phyloP scores from a whole-genome alignment of 2,329 filamentous ascomycete species.

The Penicillium aurantiogriseum region DNA sequence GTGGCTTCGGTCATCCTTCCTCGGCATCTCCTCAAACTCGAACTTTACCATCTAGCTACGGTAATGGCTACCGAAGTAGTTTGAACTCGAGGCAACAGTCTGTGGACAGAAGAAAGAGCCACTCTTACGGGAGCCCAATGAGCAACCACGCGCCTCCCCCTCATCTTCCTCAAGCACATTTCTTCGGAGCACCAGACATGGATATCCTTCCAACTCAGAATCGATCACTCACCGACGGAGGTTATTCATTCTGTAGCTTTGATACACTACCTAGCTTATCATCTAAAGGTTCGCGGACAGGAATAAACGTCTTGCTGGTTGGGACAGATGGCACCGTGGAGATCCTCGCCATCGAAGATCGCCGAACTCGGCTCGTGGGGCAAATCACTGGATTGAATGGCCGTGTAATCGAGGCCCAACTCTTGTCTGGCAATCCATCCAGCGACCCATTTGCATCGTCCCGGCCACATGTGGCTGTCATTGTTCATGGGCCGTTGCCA shows the following conservation, averaged over 20 bases:
- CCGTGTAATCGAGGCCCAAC: conserved; percentile 76
- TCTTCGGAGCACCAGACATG: conserved; percentile 71
- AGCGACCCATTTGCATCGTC: conserved; percentile 54
- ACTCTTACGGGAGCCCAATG: conserved; percentile 39
- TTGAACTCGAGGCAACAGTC: conserved; percentile 39
- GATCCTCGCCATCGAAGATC: conserved; percentile 69
- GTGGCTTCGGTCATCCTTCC: conserved; percentile 44
- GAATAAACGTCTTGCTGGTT: conserved; percentile 67
- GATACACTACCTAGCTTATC: conserved; percentile 61
- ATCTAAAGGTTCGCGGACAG: conserved; percentile 39
- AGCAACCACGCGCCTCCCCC: conserved; percentile 56
- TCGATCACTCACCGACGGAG: conserved; percentile 43
- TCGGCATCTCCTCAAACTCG: conserved; percentile 45
- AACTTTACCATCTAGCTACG: conserved; percentile 45
- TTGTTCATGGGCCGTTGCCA: conserved; percentile 73
- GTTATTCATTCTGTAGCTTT: conserved; percentile 77
- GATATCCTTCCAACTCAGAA: conserved; percentile 52
- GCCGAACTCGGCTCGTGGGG: conserved; percentile 67
- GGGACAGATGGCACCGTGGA: conserved; percentile 80
- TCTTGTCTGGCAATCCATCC: conserved; percentile 67
- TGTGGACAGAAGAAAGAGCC: conserved; percentile 39
- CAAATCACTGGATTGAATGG: conserved; percentile 75
- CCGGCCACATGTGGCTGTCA: conserved; percentile 74
- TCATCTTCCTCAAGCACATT: conserved; percentile 73
- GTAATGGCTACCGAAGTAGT: conserved; percentile 39